Evolutionary conservation across 2,329 filamentous ascomycete genomes (phyloP).

Genomic region (Scytalidium sp.): DNA sequence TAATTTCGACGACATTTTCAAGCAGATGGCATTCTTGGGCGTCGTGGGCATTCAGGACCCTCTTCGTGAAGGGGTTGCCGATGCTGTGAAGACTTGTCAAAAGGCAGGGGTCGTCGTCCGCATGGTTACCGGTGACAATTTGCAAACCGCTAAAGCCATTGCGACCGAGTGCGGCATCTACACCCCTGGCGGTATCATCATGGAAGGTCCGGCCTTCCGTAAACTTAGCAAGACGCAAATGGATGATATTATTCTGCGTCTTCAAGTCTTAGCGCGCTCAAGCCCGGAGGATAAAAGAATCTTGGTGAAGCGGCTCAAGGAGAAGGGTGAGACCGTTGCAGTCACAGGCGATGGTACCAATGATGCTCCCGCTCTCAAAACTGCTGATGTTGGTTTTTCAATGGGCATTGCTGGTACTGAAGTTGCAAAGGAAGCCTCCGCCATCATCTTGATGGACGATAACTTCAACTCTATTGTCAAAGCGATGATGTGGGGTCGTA

Average conservation of each 20-base stretch:
- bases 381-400: constrained; percentile 64
- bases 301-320: constrained; percentile 61
- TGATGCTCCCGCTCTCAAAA: constrained; percentile 63
- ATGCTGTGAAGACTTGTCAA: constrained; percentile 65
- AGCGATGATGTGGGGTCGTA: constrained; percentile 59
- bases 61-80: constrained; percentile 63
- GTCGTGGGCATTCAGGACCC: constrained; percentile 75
- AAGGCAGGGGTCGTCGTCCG: constrained; percentile 68
- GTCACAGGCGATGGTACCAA: constrained; percentile 67
- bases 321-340: constrained; percentile 63
- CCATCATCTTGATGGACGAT: constrained; percentile 61
- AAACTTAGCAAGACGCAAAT: constrained; percentile 58
- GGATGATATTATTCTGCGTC: constrained; percentile 54
- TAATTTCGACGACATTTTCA: constrained; percentile 66
- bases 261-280: constrained; percentile 66
- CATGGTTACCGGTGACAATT: constrained; percentile 73
- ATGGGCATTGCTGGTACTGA: constrained; percentile 67
- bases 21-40: constrained; percentile 70
- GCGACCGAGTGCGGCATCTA: constrained; percentile 67
- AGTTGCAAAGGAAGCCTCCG: constrained; percentile 59
- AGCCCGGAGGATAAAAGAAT: constrained; percentile 68
- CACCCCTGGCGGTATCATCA: constrained; percentile 52
- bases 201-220: constrained; percentile 68
- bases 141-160: constrained; percentile 70
- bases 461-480: constrained; percentile 63